Percentiles rank a stretch among this genome's conserved stretches.
Evolutionary conservation across 352 stramenopile species (phyloP).

Genomic region (Pythium scleroteichum): DNA sequence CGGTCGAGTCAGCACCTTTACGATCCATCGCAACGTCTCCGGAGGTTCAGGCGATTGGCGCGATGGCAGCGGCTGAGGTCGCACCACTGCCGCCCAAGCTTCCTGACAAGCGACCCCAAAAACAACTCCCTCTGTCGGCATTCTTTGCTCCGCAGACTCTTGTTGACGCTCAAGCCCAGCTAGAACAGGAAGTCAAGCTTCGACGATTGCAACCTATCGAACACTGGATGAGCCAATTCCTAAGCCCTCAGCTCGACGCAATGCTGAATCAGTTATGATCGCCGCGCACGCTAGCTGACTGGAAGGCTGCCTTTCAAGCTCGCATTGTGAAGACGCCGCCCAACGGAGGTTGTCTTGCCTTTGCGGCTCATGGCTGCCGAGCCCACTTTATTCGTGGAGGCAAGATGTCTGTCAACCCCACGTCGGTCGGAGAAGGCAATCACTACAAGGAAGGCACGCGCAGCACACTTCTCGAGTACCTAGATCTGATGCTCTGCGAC

Average conservation of each 20-base stretch:
- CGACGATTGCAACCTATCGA: neutral
- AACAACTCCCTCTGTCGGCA: neutral
- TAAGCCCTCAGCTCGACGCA: neutral
- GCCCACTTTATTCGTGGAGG: too few species aligned
- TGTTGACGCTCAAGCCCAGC: neutral
- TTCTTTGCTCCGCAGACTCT: neutral
- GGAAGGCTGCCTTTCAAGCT: too few species aligned
- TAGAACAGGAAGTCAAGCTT: neutral
- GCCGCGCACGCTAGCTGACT: neutral
- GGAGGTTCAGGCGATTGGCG: too few species aligned
- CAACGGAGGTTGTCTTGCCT: too few species aligned
- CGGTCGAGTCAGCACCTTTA: too few species aligned
- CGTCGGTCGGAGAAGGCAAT: neutral
- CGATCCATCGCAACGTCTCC: too few species aligned
- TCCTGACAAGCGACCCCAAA: neutral
- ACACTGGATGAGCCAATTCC: neutral
- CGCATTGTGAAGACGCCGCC: too few species aligned
- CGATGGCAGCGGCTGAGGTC: too few species aligned
- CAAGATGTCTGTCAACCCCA: too few species aligned
- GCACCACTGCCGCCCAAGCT: too few species aligned
- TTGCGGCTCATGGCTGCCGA: too few species aligned
- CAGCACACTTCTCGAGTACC: neutral
- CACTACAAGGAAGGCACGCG: neutral
- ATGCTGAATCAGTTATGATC: neutral
- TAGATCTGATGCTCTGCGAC: neutral